Conservation (phyloP, 441 rosid species). For the Gossypium davidsonii region DNA sequence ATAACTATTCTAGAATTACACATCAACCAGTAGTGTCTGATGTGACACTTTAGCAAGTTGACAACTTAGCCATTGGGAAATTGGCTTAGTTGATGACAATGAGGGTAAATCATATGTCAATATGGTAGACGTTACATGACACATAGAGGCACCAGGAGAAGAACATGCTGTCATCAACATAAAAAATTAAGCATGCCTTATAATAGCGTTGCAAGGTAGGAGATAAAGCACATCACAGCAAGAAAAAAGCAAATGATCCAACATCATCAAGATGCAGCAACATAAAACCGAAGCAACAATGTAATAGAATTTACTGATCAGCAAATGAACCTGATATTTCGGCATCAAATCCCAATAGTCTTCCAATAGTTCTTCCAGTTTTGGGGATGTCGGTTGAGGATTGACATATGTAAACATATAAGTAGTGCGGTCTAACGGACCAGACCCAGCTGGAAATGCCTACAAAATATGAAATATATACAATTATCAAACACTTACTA, state of each 20-base stretch:
- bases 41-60: not conserved
- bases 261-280: slow-evolving; percentile 8
- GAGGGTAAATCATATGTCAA: not conserved
- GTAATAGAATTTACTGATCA: slow-evolving; percentile 9
- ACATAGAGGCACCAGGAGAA: too few relatives aligned
- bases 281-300: not conserved
- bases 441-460: slow-evolving; percentile 99
- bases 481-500: slow-evolving; percentile 8
- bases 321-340: slow-evolving; percentile 61
- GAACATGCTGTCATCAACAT: not conserved
- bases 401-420: slow-evolving; percentile 91
- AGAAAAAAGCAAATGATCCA: slow-evolving; percentile 1
- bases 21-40: not conserved
- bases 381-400: slow-evolving; percentile 75
- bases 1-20: not conserved
- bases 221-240: not conserved
- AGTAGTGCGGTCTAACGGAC: slow-evolving; percentile 78
- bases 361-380: slow-evolving; percentile 81
- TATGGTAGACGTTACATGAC: not conserved
- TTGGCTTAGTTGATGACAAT: not conserved
- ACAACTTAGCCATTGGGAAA: not conserved
- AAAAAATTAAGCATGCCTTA: not conserved
- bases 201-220: not conserved
- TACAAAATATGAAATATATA: slow-evolving; percentile 27
- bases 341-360: slow-evolving; percentile 93